Evolutionary conservation across 306 rosid species (phyloP), one percentile per base, ranked within the genome.

Genomic region (Casuarina equisetifolia): DNA sequence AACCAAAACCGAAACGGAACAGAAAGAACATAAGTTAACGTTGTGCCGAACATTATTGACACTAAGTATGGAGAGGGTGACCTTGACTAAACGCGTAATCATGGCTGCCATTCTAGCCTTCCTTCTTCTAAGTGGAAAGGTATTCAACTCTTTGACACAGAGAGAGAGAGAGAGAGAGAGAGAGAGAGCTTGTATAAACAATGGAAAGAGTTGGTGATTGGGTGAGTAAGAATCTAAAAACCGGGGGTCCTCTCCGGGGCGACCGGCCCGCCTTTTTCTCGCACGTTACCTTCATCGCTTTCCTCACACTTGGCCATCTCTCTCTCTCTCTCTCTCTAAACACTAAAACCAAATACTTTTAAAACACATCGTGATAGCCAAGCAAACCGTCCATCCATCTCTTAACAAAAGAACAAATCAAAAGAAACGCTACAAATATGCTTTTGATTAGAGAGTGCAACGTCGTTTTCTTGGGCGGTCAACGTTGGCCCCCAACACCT

Each of bases 401-500:
- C 90, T 59, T 82, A 71, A 79, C 61, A 86, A 84, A 76, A 85
- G 77, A 79, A 82, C 85, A 48, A 5, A 51, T 7, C 13, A 77
- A 77, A 69, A 32, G 64, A 35, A 20, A 19, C 13, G 35, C 35
- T 38, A 62, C 15, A 57, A 69, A 39, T 25, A 74, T 55, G 10
- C 57, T 62, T 72, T 73, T 78, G 55, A 61, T 52, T 9, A 25
- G 69, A 74, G 75, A 79, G 76, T 72, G 80, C 74, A 84, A 46
- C 82, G 79, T 85, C 86, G 59, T 82, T 86, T 80, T 82, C 84
- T 58, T 73, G 38, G 73, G 58, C 36, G 76, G 92, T 91, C 89
- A 89, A 88, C 83, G 85, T 80, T 84, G 82, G 82, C 88, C 82
- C 74, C 80, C 85, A 85, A 82, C 86, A 86, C 76, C 83, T 82